phyloP scores from a whole-genome alignment of 2,329 filamentous ascomycete genomes.

The Coniochaeta sp. region DNA sequence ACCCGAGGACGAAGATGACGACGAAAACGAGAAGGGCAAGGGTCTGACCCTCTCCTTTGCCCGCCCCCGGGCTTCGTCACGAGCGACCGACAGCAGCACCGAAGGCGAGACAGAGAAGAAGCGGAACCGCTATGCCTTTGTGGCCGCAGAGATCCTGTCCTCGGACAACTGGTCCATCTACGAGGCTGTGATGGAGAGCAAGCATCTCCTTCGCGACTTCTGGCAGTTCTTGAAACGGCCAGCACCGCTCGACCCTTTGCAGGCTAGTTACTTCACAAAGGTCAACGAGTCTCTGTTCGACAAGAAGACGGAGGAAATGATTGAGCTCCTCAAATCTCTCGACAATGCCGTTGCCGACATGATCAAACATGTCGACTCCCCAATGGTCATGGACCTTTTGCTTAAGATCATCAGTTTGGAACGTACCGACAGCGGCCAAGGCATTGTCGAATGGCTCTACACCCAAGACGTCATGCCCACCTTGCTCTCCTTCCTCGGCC shows the following conservation, averaged over 20 bases:
- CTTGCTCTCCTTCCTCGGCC: slow-evolving; percentile 78
- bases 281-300: slow-evolving; percentile 97
- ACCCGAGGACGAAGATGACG: slow-evolving; percentile 42
- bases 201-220: slow-evolving; percentile 70
- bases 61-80: slow-evolving; percentile 47
- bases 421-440: slow-evolving; percentile 82
- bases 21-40: slow-evolving; percentile 38
- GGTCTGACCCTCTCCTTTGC: slow-evolving; percentile 38
- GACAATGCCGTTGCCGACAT: slow-evolving; percentile 78
- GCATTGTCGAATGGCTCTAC: slow-evolving; percentile 96
- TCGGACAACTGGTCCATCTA: slow-evolving; percentile 97
- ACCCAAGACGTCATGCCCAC: slow-evolving; percentile 80
- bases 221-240: slow-evolving; percentile 83
- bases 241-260: slow-evolving; percentile 82
- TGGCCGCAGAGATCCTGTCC: slow-evolving; percentile 87
- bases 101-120: slow-evolving; percentile 81
- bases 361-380: slow-evolving; percentile 89
- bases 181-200: slow-evolving; percentile 84
- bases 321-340: slow-evolving; percentile 78
- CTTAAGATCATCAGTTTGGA: slow-evolving; percentile 96
- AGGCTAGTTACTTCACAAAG: slow-evolving; percentile 97
- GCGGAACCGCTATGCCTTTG: slow-evolving; percentile 87
- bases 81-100: slow-evolving; percentile 40
- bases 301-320: slow-evolving; percentile 97
- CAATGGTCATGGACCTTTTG: slow-evolving; percentile 96